Percentiles rank a stretch among this genome's conserved stretches.
Conservation (phyloP, 1,139 yeast species). For the Sugiyamaella grinbergsii region DNA sequence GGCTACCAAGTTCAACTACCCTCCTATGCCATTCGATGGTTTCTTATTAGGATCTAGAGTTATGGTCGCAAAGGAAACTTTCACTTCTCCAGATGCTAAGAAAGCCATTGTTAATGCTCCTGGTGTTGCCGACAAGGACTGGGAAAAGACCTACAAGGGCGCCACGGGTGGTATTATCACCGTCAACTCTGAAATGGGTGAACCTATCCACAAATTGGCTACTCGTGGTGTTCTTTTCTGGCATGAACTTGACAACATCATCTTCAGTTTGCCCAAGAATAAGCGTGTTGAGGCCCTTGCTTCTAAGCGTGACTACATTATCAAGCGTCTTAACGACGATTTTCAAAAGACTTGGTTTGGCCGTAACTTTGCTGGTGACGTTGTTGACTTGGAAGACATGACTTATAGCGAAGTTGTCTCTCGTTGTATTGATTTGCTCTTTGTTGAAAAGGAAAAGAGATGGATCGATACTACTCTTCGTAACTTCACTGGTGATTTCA, state of each 20-base stretch:
- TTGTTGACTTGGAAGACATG: constrained; percentile 90
- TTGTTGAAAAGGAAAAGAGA: constrained; percentile 71
- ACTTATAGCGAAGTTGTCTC: constrained; percentile 89
- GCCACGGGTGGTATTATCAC: constrained; percentile 97
- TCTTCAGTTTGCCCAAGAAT: constrained; percentile 87
- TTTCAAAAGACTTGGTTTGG: constrained; percentile 99
- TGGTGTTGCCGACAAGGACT: constrained; percentile 83
- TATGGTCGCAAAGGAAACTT: constrained; percentile 96
- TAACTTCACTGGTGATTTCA: constrained; percentile 81
- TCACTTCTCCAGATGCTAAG: constrained; percentile 92
- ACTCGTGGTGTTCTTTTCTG: constrained; percentile 97
- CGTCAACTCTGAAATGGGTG: constrained; percentile 98
- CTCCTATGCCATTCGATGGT: constrained; percentile 99
- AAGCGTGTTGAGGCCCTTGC: constrained; percentile 80
- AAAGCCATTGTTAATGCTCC: constrained; percentile 84
- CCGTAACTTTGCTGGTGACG: constrained; percentile 71
- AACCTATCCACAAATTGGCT: constrained; percentile 97
- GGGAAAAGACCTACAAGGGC: constrained; percentile 94
- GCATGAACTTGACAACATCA: constrained; percentile 90
- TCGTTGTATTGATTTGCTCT: constrained; percentile 87
- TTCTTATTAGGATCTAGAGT: constrained; percentile 93
- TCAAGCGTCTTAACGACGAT: constrained; percentile 83
- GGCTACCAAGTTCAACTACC: constrained; percentile 82
- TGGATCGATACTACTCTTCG: constrained; percentile 91
- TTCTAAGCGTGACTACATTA: constrained; percentile 84